Base-by-base conservation (phyloP, 2,329 filamentous ascomycete genomes). In the Huntiella moniliformis region DNA sequence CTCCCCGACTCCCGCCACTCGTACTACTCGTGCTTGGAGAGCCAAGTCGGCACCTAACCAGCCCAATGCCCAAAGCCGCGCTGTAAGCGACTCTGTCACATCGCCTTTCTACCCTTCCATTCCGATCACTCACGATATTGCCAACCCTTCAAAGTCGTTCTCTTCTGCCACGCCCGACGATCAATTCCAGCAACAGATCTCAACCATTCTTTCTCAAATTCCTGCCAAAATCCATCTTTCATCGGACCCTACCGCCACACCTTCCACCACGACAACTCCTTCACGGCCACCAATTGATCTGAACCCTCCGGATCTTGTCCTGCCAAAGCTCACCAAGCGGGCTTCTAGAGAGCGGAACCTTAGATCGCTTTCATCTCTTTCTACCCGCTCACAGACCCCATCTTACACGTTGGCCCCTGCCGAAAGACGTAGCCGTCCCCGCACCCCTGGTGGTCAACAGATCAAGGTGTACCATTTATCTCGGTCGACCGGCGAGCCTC, bases 381-480 rank as follows among this genome's bases (percentile, higher is more conserved):
- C 69, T 4, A 70, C 71, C 15, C 67, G 73, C 32, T 73, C 77
- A 0, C 66, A 70, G 5, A 79, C 75, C 0, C 76, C 78, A 4
- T 77, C 79, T 1, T 75, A 85, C 54, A 79, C 77, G 4, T 66
- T 86, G 1, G 77, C 78, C 13, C 79, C 82, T 0, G 78, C 68
- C 12, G 61, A 61, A 47, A 57, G 60, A 15, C 66, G 62, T 16
- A 55, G 63, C 3, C 68, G 71, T 6, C 61, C 67, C 1, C 65
- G 69, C 18, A 44, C 41, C n/a, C 37, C 41, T 28, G 48, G 47
- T 8, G 71, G 77, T 47, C 73, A 78, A 43, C 87, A 88, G 50
- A 88, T 94, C 56, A 86, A 87, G 59, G 70, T 95, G 2, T 98
- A 96, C 56, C 87, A 96, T 61, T 72, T 98, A 34, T 85, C 84